Conservation (phyloP, 208 protist genomes). For the Leptomonas pyrrhocoris region DNA sequence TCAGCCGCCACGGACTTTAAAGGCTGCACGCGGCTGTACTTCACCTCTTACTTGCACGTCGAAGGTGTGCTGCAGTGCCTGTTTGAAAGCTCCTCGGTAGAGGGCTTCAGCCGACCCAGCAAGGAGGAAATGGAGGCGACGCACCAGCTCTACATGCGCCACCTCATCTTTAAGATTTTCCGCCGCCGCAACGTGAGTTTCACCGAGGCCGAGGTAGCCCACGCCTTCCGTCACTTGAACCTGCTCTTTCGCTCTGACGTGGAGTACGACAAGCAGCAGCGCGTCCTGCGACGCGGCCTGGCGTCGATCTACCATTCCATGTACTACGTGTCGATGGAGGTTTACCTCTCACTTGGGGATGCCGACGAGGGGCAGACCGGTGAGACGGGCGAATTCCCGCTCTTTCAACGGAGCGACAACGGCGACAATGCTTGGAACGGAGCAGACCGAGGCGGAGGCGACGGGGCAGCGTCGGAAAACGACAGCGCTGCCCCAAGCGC, state of each 20-base stretch:
- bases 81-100: constrained; percentile 47
- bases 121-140: constrained; percentile 58
- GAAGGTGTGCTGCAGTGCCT: constrained; percentile 59
- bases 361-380: constrained; percentile 28
- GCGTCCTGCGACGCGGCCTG: constrained; percentile 34
- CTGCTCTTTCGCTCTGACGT: constrained; percentile 51
- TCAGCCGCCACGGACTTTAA: constrained; percentile 15
- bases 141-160: constrained; percentile 63
- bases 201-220: constrained; percentile 38
- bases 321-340: constrained; percentile 64
- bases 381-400: constrained; percentile 18
- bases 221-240: constrained; percentile 40
- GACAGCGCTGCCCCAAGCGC: constrained; percentile 5
- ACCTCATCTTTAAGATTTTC: constrained; percentile 68
- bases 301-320: constrained; percentile 49
- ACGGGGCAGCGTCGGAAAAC: neutral
- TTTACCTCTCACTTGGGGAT: constrained; percentile 60
- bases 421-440: neutral
- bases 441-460: neutral
- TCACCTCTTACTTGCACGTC: constrained; percentile 53
- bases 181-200: constrained; percentile 54
- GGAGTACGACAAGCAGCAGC: constrained; percentile 50
- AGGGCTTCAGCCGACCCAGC: constrained; percentile 41
- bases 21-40: constrained; percentile 52
- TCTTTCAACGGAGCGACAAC: constrained; percentile 8